Conservation (phyloP, 345 rosid genomes). For the Raphanus sativus region DNA sequence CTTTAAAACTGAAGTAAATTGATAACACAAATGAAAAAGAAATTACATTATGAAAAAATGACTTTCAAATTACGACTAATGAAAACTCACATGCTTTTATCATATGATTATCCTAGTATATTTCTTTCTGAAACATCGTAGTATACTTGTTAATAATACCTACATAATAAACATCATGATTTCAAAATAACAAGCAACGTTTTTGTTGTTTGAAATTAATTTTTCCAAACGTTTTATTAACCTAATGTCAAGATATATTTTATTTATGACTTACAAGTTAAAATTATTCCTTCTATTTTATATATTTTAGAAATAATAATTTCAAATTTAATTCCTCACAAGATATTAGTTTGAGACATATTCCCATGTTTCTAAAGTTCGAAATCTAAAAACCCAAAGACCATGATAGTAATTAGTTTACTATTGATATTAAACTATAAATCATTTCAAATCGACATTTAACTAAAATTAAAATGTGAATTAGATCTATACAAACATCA, state of each 20-base stretch:
- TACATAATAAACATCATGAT: slow-evolving; percentile 11
- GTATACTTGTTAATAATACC: background rate
- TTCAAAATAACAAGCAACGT: slow-evolving; percentile 13
- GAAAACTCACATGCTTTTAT: slow-evolving; percentile 9
- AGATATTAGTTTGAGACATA: too few species aligned
- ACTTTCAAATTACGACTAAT: slow-evolving; percentile 39
- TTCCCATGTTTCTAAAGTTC: too few species aligned
- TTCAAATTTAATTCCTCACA: too few species aligned
- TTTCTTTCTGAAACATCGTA: too few species aligned
- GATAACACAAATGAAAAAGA: background rate
- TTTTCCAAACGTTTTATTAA: slow-evolving; percentile 9
- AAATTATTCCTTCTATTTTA: background rate
- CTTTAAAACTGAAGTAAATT: background rate
- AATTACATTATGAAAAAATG: slow-evolving; percentile 12
- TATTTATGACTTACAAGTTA: slow-evolving; percentile 14
- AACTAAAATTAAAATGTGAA: too few species aligned
- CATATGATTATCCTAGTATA: slow-evolving; percentile 1
- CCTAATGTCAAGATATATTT: slow-evolving; percentile 8
- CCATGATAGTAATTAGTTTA: too few species aligned
- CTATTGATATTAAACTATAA: background rate
- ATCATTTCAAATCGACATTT: too few species aligned
- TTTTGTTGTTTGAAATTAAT: background rate
- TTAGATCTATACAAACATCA: too few species aligned
- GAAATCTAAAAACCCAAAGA: too few species aligned
- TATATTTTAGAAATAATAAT: too few species aligned